Base-by-base conservation (phyloP, 2,329 filamentous ascomycete species). In the Dryadomyces quercus-mongolicae region DNA sequence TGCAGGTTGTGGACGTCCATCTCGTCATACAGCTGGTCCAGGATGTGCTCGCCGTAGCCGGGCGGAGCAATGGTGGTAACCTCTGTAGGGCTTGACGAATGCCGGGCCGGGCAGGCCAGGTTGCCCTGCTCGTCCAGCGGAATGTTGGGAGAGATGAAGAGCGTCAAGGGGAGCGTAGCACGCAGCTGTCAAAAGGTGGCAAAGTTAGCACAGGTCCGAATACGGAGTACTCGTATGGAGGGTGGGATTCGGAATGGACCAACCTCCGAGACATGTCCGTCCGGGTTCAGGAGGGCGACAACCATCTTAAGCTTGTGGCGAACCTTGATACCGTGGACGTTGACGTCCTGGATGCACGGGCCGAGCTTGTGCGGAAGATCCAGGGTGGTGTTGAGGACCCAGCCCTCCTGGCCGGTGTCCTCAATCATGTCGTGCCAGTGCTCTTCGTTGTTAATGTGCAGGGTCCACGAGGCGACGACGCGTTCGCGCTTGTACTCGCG, bases 61-160 rank as follows among this genome's bases (percentile, higher is more conserved):
- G 93, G 93, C n/a, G 93, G 93, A 12, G 92, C 91, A 56, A 86
- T 80, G 20, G 80, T 75, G 55, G 80, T 73, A 44, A 81, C 76
- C 44, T 75, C 72, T 47, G 71, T 71, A 38, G 70, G 72, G 66
- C 61, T 74, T 69, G 56, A 72, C 65, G 64, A 74, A 61, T 78
- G 75, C n/a, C 73, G 73, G 63, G 47, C 21, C 2, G 82, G 78
- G 53, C 78, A 75, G 53, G 88, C 74, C 2, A 97, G 77, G 62
- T 87, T 85, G 62, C 95, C 93, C 57, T 92, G 81, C 52, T 95
- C 89, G 62, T 93, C 88, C 42, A 96, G 80, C 0, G 89, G 86
- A 62, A 95, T 82, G 64, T 93, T 93, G 0, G 93, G 92, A 5
- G 93, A 98, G 60, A 97, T 96, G 70, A 95, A 96, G 43, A 98